Conservation (phyloP, 768 basidiomycete species). For the Hortiboletus campestris region DNA sequence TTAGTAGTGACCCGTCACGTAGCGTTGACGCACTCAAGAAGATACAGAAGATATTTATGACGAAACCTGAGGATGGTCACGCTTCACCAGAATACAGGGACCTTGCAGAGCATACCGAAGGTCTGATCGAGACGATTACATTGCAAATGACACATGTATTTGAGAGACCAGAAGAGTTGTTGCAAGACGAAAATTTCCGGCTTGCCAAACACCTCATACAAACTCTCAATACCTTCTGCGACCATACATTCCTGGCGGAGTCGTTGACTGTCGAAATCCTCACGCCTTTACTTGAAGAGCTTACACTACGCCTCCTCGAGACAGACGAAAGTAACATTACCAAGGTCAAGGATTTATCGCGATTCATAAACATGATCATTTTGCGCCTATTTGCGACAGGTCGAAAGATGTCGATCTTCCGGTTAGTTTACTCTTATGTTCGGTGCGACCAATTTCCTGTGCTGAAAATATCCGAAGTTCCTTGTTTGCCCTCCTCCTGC, state of each 20-base stretch:
- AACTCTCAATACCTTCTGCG: constrained; percentile 92
- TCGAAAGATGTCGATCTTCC: constrained; percentile 85
- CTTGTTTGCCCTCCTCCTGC: constrained; percentile 77
- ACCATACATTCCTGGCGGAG: constrained; percentile 84
- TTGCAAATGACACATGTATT: constrained; percentile 92
- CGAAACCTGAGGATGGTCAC: constrained; percentile 71
- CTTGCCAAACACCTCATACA: constrained; percentile 97
- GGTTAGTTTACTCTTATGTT: constrained; percentile 46
- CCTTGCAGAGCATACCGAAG: constrained; percentile 75
- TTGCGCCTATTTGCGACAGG: constrained; percentile 90
- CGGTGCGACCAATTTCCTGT: not conserved
- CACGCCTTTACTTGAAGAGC: constrained; percentile 84
- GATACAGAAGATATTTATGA: constrained; percentile 81
- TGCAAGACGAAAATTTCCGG: constrained; percentile 79
- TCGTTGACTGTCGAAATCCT: constrained; percentile 83
- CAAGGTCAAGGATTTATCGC: constrained; percentile 89
- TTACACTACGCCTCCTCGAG: constrained; percentile 87
- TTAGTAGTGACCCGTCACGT: constrained; percentile 79
- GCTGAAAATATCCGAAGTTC: constrained; percentile 29
- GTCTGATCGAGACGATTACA: constrained; percentile 86
- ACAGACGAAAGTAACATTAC: constrained; percentile 84
- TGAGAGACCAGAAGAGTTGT: constrained; percentile 72
- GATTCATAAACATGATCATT: constrained; percentile 99
- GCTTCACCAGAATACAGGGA: constrained; percentile 71
- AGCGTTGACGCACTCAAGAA: constrained; percentile 94